Conservation (phyloP, 2,329 filamentous ascomycete species). For the Hypocreales sp. region DNA sequence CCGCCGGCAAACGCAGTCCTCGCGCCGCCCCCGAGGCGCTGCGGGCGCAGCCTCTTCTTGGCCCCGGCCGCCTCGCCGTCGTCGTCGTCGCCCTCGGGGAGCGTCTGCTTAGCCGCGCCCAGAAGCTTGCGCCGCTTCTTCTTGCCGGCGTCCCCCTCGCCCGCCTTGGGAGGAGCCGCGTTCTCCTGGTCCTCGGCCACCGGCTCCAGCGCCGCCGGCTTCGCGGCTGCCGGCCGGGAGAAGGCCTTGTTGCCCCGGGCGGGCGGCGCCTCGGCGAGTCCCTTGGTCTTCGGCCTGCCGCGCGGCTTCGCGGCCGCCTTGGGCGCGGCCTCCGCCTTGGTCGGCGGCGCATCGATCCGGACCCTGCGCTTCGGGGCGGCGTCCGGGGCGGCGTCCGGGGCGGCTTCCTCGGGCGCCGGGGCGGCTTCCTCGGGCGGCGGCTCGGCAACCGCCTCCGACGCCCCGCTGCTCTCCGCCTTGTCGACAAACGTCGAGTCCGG, state of each 20-base stretch:
- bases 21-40: slow-evolving; percentile 9
- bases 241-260: slow-evolving; percentile 28
- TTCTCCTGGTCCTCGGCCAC: slow-evolving; percentile 16
- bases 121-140: slow-evolving; percentile 64
- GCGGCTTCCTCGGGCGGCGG: slow-evolving; percentile 10
- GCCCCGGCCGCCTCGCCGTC: slow-evolving; percentile 25
- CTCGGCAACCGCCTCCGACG: slow-evolving; percentile 16
- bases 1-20: slow-evolving; percentile 33
- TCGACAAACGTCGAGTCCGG: slow-evolving; percentile 4
- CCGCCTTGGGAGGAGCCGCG: slow-evolving; percentile 4
- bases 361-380: slow-evolving; percentile 5
- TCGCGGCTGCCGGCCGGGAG: slow-evolving; percentile 10
- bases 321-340: slow-evolving; percentile 2
- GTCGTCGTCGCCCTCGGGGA: slow-evolving; percentile 53
- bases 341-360: slow-evolving; percentile 3
- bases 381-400: no score
- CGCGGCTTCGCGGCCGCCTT: slow-evolving; percentile 20
- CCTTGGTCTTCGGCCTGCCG: slow-evolving; percentile 28
- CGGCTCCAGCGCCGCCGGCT: slow-evolving; percentile 21
- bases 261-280: slow-evolving; percentile 26
- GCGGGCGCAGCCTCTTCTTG: slow-evolving; percentile 6
- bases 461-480: slow-evolving; percentile 3
- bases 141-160: slow-evolving; percentile 24
- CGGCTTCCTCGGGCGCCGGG: slow-evolving; percentile 2
- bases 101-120: slow-evolving; percentile 42